Percentiles rank a stretch among this genome's conserved stretches.
phyloP scores from a whole-genome alignment of 306 rosid genomes.

The Abrus precatorius region DNA sequence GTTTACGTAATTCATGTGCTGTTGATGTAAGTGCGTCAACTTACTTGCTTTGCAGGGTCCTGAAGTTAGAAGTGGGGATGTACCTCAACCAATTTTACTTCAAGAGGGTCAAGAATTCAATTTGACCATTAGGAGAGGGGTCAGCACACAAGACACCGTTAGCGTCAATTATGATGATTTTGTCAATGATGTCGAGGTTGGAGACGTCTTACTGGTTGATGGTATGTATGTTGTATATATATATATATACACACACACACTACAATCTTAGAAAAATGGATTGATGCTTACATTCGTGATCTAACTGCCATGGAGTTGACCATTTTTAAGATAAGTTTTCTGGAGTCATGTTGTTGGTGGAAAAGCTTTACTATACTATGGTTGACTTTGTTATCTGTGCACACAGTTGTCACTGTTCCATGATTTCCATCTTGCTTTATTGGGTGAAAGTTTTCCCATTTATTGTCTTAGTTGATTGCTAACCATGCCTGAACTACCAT shows the following conservation, averaged over 20 bases:
- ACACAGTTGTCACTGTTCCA: not conserved
- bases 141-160: slow-evolving; percentile 73
- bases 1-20: not conserved
- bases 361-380: not conserved
- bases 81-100: slow-evolving; percentile 75
- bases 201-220: slow-evolving; percentile 86
- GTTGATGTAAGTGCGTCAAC: not conserved
- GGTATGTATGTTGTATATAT: slow-evolving; percentile 57
- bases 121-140: slow-evolving; percentile 93
- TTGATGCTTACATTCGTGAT: not conserved
- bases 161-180: slow-evolving; percentile 96
- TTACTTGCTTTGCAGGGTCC: slow-evolving; percentile 80
- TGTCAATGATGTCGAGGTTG: slow-evolving; percentile 89
- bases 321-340: slow-evolving; percentile 1
- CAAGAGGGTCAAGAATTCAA: slow-evolving; percentile 80
- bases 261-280: not conserved
- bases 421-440: not conserved
- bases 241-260: too few species aligned
- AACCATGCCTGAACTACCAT: not conserved
- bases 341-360: slow-evolving; percentile 26
- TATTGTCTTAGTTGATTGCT: slow-evolving; percentile 24
- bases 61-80: slow-evolving; percentile 97
- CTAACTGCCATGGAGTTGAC: slow-evolving; percentile 13
- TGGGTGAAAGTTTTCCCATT: slow-evolving; percentile 20
- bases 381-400: slow-evolving; percentile 6